Percentiles rank a stretch among this genome's conserved stretches.
Evolutionary conservation across 371 early-diverging fungal species (phyloP).

Genomic region (Mortierella sp.): DNA sequence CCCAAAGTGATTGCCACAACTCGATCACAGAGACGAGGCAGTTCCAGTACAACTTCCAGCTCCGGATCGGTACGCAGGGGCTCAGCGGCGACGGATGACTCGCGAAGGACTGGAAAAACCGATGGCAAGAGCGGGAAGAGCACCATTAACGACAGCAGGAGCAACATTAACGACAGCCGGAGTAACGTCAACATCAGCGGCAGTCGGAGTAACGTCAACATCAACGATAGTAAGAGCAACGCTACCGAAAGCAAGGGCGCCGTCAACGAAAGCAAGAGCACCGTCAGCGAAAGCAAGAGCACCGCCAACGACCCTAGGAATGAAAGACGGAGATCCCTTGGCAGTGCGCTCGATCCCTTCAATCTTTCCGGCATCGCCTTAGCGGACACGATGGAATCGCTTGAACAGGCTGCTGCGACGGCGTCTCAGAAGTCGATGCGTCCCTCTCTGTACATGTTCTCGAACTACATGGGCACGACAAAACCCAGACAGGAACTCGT

Average conservation of each 20-base stretch:
- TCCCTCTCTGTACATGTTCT: conserved; percentile 29
- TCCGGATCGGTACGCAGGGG: conserved; percentile 23
- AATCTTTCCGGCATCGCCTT: neutral
- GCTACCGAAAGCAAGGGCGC: neutral
- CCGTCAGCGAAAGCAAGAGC: neutral
- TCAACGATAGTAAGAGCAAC: neutral
- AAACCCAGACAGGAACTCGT: conserved; percentile 29
- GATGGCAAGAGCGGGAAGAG: conserved; percentile 19
- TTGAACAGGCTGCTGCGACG: neutral
- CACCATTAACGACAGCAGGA: neutral
- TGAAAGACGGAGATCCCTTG: conserved; percentile 33
- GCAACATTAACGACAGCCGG: neutral
- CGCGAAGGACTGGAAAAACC: conserved; percentile 2
- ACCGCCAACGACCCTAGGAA: neutral
- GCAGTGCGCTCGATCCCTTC: conserved; percentile 17
- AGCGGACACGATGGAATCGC: conserved; percentile 1
- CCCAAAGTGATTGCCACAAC: conserved; percentile 1
- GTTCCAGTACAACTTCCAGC: conserved; percentile 20
- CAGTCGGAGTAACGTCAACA: neutral
- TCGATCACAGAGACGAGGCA: neutral
- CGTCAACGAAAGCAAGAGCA: neutral
- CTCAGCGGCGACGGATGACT: conserved; percentile 21
- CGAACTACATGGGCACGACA: conserved; percentile 16
- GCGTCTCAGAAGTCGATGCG: conserved; percentile 5
- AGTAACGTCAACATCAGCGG: neutral